These are phyloP conservation scores for Gryganskiella cystojenkinii DNA, from an alignment of 192 early-diverging fungal species.

Conservation along the genomic window DNA sequence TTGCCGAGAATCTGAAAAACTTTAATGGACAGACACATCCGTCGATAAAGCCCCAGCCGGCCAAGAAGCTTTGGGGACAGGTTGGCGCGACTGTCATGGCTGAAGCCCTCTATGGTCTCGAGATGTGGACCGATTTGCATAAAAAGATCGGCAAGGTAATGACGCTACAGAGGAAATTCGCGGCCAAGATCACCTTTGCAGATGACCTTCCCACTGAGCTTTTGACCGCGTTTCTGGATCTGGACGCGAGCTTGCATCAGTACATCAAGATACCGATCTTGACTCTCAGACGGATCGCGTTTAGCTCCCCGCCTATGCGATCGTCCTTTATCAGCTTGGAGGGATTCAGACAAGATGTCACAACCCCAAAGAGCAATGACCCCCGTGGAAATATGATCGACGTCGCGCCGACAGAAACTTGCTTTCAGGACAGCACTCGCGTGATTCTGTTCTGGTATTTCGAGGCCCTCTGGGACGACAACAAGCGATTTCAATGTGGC, in stretches of 20 bases:
- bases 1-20: slow-evolving; percentile 24
- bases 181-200: slow-evolving; percentile 10
- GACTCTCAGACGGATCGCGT: slow-evolving; percentile 7
- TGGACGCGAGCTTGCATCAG: slow-evolving; percentile 20
- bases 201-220: slow-evolving; percentile 34
- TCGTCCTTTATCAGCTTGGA: slow-evolving; percentile 20
- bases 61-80: slow-evolving; percentile 30
- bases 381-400: too few species aligned
- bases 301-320: slow-evolving; percentile 39
- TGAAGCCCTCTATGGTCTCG: slow-evolving; percentile 24
- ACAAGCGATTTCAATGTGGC: slow-evolving; percentile 14
- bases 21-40: slow-evolving; percentile 23
- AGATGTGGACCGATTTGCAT: slow-evolving; percentile 14
- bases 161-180: slow-evolving; percentile 17
- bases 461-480: slow-evolving; percentile 25
- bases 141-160: slow-evolving; percentile 26
- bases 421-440: slow-evolving; percentile 24
- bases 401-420: background rate
- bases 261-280: slow-evolving; percentile 19
- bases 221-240: slow-evolving; percentile 27
- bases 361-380: too few species aligned
- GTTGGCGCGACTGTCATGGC: slow-evolving; percentile 10
- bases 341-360: too few species aligned
- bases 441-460: slow-evolving; percentile 34
- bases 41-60: slow-evolving; percentile 13